These are phyloP conservation scores for Porogramme epimiltina DNA, from an alignment of 1,284 basidiomycete species.

Conservation along the genomic window DNA sequence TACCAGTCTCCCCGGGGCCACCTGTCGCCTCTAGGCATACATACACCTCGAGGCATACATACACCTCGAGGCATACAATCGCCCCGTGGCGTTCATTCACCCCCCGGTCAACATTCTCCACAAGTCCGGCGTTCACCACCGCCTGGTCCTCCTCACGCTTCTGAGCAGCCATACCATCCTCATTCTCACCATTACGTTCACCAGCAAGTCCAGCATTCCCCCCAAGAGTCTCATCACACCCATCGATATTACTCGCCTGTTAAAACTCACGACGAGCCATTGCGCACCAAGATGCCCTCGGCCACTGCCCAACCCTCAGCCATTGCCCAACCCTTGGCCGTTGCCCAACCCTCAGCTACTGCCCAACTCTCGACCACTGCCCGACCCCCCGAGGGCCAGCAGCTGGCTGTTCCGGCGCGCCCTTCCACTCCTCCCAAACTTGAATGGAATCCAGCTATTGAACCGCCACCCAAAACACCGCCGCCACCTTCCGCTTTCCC, in stretches of 20 bases:
- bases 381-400: background rate
- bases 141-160: constrained; percentile 3
- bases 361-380: no score
- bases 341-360: constrained; percentile 8
- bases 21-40: constrained; percentile 5
- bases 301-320: no score
- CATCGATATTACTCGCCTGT: no score
- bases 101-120: constrained; percentile 17
- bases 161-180: constrained; percentile 7
- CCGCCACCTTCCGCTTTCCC: constrained; percentile 61
- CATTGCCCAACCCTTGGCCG: no score
- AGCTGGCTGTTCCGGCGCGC: constrained; percentile 24
- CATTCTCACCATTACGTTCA: constrained; percentile 4
- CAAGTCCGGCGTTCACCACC: constrained; percentile 17
- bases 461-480: constrained; percentile 67
- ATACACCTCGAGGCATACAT: constrained; percentile 7
- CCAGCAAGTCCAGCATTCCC: background rate
- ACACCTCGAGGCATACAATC: constrained; percentile 8
- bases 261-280: no score
- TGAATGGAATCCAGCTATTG: constrained; percentile 68
- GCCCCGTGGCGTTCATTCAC: constrained; percentile 19
- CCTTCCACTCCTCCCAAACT: constrained; percentile 65
- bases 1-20: background rate
- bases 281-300: no score
- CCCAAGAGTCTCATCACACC: constrained; percentile 4